Conservation (phyloP, 495 filamentous ascomycete genomes). For the Choiromyces venosus region DNA sequence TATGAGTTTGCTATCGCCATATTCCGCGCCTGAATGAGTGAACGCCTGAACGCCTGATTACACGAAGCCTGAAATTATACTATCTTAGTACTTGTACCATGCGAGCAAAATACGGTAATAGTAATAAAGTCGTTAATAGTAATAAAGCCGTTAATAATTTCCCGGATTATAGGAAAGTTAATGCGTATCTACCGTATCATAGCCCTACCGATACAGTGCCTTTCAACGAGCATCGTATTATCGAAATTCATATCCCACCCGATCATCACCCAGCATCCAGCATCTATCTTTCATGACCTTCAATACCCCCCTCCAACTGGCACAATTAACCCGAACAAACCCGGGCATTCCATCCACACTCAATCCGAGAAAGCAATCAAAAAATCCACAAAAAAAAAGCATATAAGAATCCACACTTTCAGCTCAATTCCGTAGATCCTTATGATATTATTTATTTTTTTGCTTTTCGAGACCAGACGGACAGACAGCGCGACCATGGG, state of each 20-base stretch:
- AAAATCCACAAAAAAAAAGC: background rate
- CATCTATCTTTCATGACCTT: background rate
- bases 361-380: background rate
- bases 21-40: no score
- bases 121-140: background rate
- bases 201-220: background rate
- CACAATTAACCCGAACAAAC: no score
- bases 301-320: background rate
- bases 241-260: background rate
- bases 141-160: background rate
- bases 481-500: background rate
- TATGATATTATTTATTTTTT: background rate
- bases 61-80: no score
- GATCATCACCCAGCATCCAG: background rate
- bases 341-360: background rate
- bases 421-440: background rate
- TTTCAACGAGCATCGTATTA: background rate
- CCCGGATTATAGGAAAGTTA: background rate
- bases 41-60: no score
- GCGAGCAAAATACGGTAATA: constrained; percentile 7
- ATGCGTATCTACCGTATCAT: background rate
- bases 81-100: background rate
- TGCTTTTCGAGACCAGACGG: background rate
- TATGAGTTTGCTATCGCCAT: no score
- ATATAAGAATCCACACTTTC: background rate